Conservation (phyloP, 352 stramenopile species). For the Phytophthora chlamydospora region DNA sequence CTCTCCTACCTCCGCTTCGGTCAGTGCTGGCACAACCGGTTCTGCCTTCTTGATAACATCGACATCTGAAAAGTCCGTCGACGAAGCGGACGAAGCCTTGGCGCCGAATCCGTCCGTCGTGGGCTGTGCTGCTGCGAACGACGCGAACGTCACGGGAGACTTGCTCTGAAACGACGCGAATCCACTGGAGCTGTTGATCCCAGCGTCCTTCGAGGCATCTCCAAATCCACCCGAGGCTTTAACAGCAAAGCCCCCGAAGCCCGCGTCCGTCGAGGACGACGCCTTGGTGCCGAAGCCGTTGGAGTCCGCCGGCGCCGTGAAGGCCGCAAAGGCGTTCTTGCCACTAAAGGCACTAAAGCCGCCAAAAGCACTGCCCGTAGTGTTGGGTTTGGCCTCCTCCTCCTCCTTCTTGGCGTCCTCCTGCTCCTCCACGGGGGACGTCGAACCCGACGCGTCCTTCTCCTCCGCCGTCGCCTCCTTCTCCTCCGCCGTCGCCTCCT, state of each 20-base stretch:
- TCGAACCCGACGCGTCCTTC: neutral
- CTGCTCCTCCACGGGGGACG: neutral
- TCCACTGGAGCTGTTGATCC: constrained; percentile 36
- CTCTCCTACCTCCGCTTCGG: constrained; percentile 62
- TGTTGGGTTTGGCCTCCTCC: constrained; percentile 32
- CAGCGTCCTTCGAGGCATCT: constrained; percentile 15
- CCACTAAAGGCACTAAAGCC: constrained; percentile 60
- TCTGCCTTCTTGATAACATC: constrained; percentile 60
- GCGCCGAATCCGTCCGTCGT: constrained; percentile 48
- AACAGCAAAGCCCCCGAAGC: constrained; percentile 9
- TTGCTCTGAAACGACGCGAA: constrained; percentile 67
- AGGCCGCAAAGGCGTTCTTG: constrained; percentile 57
- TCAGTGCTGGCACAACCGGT: constrained; percentile 57
- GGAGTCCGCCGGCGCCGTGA: constrained; percentile 31
- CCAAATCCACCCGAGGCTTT: constrained; percentile 32
- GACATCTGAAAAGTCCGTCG: constrained; percentile 54
- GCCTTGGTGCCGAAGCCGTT: constrained; percentile 35
- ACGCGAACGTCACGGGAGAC: constrained; percentile 52
- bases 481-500: constrained; percentile 13
- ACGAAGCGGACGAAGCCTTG: constrained; percentile 38
- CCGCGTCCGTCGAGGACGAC: constrained; percentile 15
- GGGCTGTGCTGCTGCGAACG: constrained; percentile 53
- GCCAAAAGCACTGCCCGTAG: constrained; percentile 47
- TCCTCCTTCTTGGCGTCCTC: constrained; percentile 20
- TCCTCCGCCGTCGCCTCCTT: constrained; percentile 8